Percentiles rank a stretch among this genome's conserved stretches.
phyloP scores from a whole-genome alignment of 257 asterid genomes.

The Fraxinus pennsylvanica region DNA sequence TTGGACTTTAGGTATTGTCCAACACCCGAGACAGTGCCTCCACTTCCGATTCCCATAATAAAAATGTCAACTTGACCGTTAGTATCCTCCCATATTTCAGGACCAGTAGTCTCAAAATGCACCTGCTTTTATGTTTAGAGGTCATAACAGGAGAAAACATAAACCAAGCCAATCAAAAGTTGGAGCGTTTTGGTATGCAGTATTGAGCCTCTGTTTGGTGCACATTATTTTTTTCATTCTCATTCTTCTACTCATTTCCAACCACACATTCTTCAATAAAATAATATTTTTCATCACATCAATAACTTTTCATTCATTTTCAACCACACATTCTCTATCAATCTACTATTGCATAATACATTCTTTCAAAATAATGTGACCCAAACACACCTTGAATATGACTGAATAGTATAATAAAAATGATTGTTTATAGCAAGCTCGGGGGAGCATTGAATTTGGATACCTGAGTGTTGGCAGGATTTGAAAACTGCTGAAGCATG shows the following conservation, averaged over 20 bases:
- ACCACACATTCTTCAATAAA: too few relatives aligned
- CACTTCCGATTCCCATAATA: constrained; percentile 95
- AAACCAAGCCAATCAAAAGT: too few relatives aligned
- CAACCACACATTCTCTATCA: too few relatives aligned
- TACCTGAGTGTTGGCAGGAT: constrained; percentile 89
- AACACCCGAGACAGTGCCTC: constrained; percentile 97
- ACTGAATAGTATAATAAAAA: background rate
- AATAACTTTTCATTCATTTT: too few relatives aligned
- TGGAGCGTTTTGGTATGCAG: background rate
- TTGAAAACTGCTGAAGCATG: constrained; percentile 97
- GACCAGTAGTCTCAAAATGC: constrained; percentile 97
- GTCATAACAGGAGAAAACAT: background rate
- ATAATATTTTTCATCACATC: too few relatives aligned
- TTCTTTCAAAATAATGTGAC: too few relatives aligned
- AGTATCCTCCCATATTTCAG: constrained; percentile 98
- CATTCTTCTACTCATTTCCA: too few relatives aligned
- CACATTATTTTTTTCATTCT: too few relatives aligned
- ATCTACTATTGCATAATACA: too few relatives aligned
- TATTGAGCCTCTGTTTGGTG: too few relatives aligned
- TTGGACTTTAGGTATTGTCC: constrained; percentile 83
- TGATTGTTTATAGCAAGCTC: background rate
- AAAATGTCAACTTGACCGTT: constrained; percentile 89
- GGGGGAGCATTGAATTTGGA: background rate
- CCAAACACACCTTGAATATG: background rate
- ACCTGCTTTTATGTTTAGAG: constrained; percentile 40